phyloP scores from a whole-genome alignment of 2,329 filamentous ascomycete species.

The Penicillium hordei region DNA sequence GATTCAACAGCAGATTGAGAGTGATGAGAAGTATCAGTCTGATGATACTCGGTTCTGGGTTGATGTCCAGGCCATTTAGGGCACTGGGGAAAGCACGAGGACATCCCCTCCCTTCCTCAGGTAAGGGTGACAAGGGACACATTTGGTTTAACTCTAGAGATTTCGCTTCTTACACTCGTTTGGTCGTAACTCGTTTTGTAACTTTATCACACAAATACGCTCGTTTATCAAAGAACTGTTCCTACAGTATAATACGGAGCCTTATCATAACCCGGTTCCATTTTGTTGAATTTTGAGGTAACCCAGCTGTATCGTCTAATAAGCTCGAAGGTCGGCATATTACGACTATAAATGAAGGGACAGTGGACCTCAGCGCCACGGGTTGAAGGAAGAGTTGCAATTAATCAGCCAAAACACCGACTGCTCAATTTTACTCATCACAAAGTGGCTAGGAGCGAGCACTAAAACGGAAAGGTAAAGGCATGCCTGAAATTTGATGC shows the following conservation, averaged over 20 bases:
- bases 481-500: neutral
- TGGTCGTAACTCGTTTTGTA: neutral
- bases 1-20: neutral
- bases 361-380: neutral
- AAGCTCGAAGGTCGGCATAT: too few relatives aligned
- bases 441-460: neutral
- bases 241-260: neutral
- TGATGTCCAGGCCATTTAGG: neutral
- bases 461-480: neutral
- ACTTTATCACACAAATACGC: neutral
- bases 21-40: neutral
- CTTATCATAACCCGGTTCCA: neutral
- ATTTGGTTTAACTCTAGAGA: too few relatives aligned
- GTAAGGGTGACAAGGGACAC: neutral
- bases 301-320: neutral
- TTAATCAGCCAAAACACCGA: too few relatives aligned
- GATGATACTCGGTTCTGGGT: slow-evolving; percentile 1
- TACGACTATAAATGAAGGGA: too few relatives aligned
- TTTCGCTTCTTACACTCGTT: neutral
- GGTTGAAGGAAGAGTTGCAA: neutral
- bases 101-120: neutral
- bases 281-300: neutral
- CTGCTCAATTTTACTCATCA: neutral
- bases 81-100: neutral
- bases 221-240: neutral